Percentiles rank a stretch among this genome's conserved stretches.
These are phyloP conservation scores for Zasmidium citrigriseum DNA, from an alignment of 2,329 filamentous ascomycete species.

Conservation along the genomic window DNA sequence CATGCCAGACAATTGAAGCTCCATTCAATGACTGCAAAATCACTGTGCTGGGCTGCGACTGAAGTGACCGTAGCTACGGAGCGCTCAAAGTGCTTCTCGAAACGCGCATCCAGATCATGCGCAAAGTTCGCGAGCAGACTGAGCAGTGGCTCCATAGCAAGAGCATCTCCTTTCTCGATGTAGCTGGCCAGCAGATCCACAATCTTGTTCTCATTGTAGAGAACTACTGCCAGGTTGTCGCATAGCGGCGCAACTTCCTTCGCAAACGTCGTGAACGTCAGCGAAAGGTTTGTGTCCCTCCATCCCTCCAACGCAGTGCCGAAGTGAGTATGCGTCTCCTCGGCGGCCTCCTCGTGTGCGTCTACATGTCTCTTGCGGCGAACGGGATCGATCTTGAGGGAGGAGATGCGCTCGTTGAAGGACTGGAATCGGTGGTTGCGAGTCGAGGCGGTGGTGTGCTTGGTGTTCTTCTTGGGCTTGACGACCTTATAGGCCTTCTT, in stretches of 20 bases:
- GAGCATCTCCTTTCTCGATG: constrained; percentile 74
- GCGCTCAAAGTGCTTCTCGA: constrained; percentile 82
- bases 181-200: constrained; percentile 74
- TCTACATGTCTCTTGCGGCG: constrained; percentile 69
- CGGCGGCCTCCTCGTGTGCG: constrained; percentile 74
- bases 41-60: constrained; percentile 74
- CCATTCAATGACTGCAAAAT: constrained; percentile 88
- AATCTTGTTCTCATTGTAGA: constrained; percentile 86
- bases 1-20: constrained; percentile 92
- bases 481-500: constrained; percentile 37
- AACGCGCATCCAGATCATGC: constrained; percentile 84
- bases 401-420: constrained; percentile 86
- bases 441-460: constrained; percentile 69
- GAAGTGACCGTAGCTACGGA: constrained; percentile 74
- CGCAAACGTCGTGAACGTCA: constrained; percentile 75
- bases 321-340: constrained; percentile 84
- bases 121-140: constrained; percentile 90
- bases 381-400: constrained; percentile 90
- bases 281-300: constrained; percentile 87
- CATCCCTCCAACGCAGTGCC: constrained; percentile 81
- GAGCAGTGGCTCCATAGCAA: constrained; percentile 82
- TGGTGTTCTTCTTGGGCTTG: constrained; percentile 62
- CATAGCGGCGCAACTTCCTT: constrained; percentile 73
- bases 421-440: constrained; percentile 89
- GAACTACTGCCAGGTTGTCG: constrained; percentile 87